A percentile compares a stretch with the other conserved stretches of the same genome.
Evolutionary conservation across 345 rosid species (phyloP).

Genomic region (Syzygium grande): DNA sequence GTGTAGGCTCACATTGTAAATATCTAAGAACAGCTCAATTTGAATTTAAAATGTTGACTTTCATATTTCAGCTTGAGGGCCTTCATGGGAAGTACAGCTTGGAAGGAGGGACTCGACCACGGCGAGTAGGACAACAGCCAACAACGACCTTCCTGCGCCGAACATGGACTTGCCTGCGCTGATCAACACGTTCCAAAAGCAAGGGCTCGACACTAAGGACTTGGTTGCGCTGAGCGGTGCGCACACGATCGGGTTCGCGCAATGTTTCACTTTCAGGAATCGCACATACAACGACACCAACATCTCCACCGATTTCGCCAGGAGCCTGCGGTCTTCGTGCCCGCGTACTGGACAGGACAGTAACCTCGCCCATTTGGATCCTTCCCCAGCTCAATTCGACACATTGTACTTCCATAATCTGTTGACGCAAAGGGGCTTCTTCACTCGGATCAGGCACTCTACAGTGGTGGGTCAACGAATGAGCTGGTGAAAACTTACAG

Average conservation of each 20-base stretch:
- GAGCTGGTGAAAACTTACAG: slow-evolving; percentile 8
- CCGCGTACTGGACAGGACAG: slow-evolving; percentile 10
- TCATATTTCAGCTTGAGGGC: slow-evolving; percentile 33
- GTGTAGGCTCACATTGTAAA: neutral
- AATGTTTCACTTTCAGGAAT: slow-evolving; percentile 14
- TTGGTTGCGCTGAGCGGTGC: slow-evolving; percentile 47
- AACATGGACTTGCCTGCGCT: slow-evolving; percentile 27
- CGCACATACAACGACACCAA: slow-evolving; percentile 25
- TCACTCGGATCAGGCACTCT: slow-evolving; percentile 26
- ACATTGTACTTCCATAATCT: slow-evolving; percentile 19
- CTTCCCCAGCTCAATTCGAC: slow-evolving; percentile 11
- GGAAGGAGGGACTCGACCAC: slow-evolving; percentile 42
- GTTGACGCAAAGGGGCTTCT: slow-evolving; percentile 19
- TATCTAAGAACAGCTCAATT: neutral
- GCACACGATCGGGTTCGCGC: slow-evolving; percentile 41
- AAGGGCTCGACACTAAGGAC: slow-evolving; percentile 35
- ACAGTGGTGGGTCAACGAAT: slow-evolving; percentile 12
- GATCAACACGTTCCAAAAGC: slow-evolving; percentile 23
- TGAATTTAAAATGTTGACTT: neutral
- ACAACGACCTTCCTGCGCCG: slow-evolving; percentile 25
- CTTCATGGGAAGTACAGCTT: slow-evolving; percentile 28
- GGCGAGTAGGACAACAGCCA: slow-evolving; percentile 18
- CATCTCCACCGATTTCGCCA: slow-evolving; percentile 23
- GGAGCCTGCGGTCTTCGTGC: slow-evolving; percentile 13
- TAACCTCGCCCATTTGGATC: slow-evolving; percentile 6